Evolutionary conservation across 2,329 filamentous ascomycete species (phyloP).

Genomic region (Arthrinium phaeospermum): DNA sequence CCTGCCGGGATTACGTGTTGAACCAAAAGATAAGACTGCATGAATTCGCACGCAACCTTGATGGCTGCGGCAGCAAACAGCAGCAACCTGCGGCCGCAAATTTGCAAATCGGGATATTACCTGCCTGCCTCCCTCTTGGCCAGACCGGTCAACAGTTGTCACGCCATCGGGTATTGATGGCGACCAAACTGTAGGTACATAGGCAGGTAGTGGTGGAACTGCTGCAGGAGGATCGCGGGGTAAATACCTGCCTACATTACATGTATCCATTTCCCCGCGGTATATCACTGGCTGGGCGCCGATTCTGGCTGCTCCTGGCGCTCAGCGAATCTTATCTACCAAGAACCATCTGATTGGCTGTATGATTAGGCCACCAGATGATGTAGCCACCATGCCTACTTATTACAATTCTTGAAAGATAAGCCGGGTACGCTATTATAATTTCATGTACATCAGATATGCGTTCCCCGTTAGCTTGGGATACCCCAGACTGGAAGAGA

Average conservation of each 20-base stretch:
- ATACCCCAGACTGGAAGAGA: constrained; percentile 5
- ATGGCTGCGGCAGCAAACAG: background rate
- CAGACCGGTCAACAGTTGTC: background rate
- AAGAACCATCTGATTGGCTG: background rate
- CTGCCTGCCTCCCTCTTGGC: background rate
- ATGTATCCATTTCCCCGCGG: constrained; percentile 6
- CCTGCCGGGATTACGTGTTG: background rate
- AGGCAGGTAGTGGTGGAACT: constrained; percentile 2
- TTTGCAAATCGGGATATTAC: background rate
- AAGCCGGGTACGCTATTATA: background rate
- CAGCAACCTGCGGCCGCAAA: background rate
- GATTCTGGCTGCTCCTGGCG: background rate
- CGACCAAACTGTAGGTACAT: background rate
- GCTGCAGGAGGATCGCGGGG: constrained; percentile 7
- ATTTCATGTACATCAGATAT: background rate
- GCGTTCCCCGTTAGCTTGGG: background rate
- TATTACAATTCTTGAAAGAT: background rate
- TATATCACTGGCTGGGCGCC: background rate
- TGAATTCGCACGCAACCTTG: constrained; percentile 7
- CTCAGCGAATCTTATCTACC: background rate
- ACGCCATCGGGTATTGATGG: background rate
- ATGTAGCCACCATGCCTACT: background rate
- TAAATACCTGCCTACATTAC: background rate
- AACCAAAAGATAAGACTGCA: constrained; percentile 2
- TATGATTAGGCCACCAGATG: background rate